Percentiles rank a stretch among this genome's conserved stretches.
Evolutionary conservation across 73 alveolate species (phyloP).

Genomic region (Tetrahymena thermophila): DNA sequence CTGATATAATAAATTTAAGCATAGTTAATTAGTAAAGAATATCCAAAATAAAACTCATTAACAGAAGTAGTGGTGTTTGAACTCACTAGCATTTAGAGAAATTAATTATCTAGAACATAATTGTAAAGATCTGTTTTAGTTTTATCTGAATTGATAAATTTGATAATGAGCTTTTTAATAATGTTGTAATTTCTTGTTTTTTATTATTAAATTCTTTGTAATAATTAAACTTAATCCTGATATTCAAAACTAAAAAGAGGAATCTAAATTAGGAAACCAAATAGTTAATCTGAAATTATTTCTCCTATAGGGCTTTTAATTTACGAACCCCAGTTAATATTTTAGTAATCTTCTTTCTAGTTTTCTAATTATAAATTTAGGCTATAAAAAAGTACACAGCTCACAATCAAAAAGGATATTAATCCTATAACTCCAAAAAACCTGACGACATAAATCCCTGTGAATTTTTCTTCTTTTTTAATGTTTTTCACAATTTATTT

Average conservation of each 20-base stretch:
- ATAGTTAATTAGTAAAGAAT: not conserved
- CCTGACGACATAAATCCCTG: not conserved
- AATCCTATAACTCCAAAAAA: not conserved
- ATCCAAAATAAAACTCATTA: not conserved
- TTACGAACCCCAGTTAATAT: not conserved
- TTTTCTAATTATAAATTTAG: not conserved
- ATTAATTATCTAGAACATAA: not conserved
- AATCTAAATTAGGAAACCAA: not conserved
- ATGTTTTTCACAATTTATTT: too few relatives aligned
- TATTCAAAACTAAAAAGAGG: not conserved
- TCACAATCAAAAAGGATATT: not conserved
- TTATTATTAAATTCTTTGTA: not conserved
- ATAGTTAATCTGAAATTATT: not conserved
- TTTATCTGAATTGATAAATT: not conserved
- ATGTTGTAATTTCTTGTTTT: not conserved
- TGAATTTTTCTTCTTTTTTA: not conserved
- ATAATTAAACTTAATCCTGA: not conserved
- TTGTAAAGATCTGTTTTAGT: not conserved
- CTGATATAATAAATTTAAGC: not conserved
- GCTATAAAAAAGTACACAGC: not conserved
- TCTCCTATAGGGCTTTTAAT: not conserved
- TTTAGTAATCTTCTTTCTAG: not conserved
- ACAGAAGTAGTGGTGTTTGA: not conserved
- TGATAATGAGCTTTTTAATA: not conserved
- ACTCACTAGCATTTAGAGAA: not conserved